These are phyloP conservation scores for Lactarius quietus DNA, from an alignment of 768 basidiomycete genomes.

Conservation along the genomic window DNA sequence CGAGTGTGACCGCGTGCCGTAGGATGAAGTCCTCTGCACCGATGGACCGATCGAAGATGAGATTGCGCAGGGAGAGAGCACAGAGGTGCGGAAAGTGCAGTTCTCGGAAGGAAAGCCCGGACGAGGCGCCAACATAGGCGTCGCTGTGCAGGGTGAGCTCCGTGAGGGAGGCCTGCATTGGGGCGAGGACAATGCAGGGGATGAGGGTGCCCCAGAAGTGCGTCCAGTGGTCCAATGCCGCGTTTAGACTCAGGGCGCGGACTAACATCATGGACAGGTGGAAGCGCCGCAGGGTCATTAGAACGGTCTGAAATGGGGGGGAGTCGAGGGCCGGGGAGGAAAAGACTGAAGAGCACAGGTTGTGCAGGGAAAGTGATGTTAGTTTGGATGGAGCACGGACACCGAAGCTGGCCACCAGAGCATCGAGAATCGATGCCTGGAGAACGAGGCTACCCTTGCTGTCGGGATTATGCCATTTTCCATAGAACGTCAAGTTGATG, in stretches of 20 bases:
- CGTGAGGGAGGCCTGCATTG: background rate
- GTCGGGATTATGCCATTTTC: background rate
- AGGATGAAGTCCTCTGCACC: background rate
- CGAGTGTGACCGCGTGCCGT: background rate
- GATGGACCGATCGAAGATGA: background rate
- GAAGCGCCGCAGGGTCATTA: background rate
- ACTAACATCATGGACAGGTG: background rate
- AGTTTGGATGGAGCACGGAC: background rate
- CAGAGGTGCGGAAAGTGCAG: slow-evolving; percentile 1
- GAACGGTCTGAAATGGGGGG: background rate
- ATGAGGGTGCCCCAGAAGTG: background rate
- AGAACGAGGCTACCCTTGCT: background rate
- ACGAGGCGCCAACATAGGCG: background rate
- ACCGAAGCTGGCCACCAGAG: background rate
- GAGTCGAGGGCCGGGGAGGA: background rate
- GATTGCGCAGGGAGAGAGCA: background rate
- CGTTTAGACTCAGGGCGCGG: too few relatives aligned
- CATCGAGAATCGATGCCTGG: background rate
- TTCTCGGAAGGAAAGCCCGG: background rate
- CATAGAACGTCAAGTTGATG: slow-evolving; percentile 1
- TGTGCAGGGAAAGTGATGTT: background rate
- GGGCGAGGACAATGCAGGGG: background rate
- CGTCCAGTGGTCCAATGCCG: background rate
- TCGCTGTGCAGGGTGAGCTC: background rate
- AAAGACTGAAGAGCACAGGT: background rate